Evolutionary conservation across 1,284 basidiomycete species (phyloP).

Genomic region (Termitomyces sp.): DNA sequence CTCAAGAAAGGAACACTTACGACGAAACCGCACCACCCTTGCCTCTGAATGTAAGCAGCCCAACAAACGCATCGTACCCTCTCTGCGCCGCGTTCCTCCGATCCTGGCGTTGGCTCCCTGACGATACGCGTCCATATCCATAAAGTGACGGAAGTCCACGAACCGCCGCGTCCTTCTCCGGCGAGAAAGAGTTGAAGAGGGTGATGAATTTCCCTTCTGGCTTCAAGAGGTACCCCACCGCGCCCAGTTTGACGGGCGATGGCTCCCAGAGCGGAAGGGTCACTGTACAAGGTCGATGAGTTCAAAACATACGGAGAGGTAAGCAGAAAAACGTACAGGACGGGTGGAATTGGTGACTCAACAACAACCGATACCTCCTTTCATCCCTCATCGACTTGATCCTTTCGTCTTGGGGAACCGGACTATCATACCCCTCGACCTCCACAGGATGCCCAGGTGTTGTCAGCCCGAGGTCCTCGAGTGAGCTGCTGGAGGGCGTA

Average conservation of each 20-base stretch:
- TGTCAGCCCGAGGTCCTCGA: conserved; percentile 7
- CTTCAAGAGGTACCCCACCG: conserved; percentile 67
- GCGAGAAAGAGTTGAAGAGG: conserved; percentile 62
- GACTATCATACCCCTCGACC: conserved; percentile 36
- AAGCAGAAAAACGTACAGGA: conserved; percentile 43
- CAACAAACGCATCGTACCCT: conserved; percentile 52
- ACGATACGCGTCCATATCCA: conserved; percentile 47
- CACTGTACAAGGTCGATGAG: conserved; percentile 36
- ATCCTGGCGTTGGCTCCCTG: conserved; percentile 43
- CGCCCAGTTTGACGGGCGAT: conserved; percentile 52
- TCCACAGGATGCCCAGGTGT: conserved; percentile 4
- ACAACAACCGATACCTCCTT: conserved; percentile 53
- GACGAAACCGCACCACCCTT: conserved; percentile 29
- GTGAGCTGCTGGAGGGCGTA: conserved; percentile 1
- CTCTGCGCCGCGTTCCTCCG: conserved; percentile 51
- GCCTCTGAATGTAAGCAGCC: conserved; percentile 42
- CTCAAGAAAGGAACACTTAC: conserved; percentile 22
- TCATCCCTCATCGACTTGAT: conserved; percentile 49
- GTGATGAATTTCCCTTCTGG: conserved; percentile 61
- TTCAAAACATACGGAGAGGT: background rate
- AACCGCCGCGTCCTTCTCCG: conserved; percentile 31
- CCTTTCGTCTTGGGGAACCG: conserved; percentile 40
- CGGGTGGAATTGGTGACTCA: conserved; percentile 64
- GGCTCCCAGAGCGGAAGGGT: conserved; percentile 71
- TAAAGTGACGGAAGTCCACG: conserved; percentile 43